Base-by-base conservation (phyloP, 2,329 filamentous ascomycete species). In the Byssothecium circinans region DNA sequence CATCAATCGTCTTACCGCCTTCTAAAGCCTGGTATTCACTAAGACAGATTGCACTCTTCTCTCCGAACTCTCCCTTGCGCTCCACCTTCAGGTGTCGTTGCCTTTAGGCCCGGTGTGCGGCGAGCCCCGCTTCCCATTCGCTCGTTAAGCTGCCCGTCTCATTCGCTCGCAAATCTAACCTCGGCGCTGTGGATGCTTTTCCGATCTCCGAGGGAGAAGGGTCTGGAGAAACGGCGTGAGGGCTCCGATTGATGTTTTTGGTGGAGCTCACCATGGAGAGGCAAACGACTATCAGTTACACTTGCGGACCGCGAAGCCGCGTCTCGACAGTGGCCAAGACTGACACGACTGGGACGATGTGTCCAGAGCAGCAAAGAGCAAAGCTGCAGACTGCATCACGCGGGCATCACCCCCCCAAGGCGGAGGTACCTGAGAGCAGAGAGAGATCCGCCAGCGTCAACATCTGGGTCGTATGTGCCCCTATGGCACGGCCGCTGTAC, bases 141-240 rank as follows among this genome's bases (percentile, higher is more conserved):
- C 42, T 46, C 49, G 20, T 18, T 33, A 45, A 41, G 32, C 25
- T 40, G 41, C 15, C 32, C 33, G 25, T 42, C 32, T 53, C 30
- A 53, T 57, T 56, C 49, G 56, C 48, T 45, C 37, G 41, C 40
- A 48, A 40, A 50, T 56, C 29, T 32, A 43, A 47, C 50, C 53
- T 54, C 47, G 44, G 39, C 47, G 45, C 47, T 45, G n/a, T 37
- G 10, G 29, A 32, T 25, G 40, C 40, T 41, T 54, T 38, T 42
- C 35, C 51, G 45, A 54, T 50, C 27, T 25, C 42, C 8, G 34
- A 10, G 23, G 23, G 34, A 10, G 23, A 10, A 6, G 23, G 23
- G 23, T 25, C 23, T 25, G 23, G 23, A 25, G 23, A 25, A 25
- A 25, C 23, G 23, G 23, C 23, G 10, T 25, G 23, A 25, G 10